Conservation (phyloP, 1,139 yeast genomes). For the Pichia sp. region DNA sequence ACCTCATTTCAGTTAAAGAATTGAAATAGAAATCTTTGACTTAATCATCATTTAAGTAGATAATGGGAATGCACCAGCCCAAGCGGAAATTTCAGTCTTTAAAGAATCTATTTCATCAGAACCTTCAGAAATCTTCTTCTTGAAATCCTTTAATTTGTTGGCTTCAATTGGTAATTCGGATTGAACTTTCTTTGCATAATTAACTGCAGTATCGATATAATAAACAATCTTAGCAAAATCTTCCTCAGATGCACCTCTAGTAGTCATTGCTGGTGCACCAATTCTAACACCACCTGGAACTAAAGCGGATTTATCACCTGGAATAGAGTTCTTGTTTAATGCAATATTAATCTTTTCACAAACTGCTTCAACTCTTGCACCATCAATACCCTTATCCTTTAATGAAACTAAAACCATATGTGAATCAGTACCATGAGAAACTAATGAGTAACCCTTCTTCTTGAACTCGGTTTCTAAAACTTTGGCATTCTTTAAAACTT, state of each 20-base stretch:
- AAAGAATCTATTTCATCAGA: constrained; percentile 59
- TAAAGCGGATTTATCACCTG: constrained; percentile 96
- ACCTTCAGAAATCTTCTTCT: constrained; percentile 66
- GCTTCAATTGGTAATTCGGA: constrained; percentile 73
- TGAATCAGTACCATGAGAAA: constrained; percentile 92
- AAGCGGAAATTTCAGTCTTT: constrained; percentile 73
- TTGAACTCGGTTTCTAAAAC: constrained; percentile 70
- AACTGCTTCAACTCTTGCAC: constrained; percentile 94
- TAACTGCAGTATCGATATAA: constrained; percentile 79
- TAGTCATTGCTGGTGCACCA: constrained; percentile 98
- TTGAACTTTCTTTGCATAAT: constrained; percentile 73
- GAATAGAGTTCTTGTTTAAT: constrained; percentile 92
- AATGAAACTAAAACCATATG: constrained; percentile 90
- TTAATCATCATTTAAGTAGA: constrained; percentile 44
- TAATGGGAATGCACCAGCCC: constrained; percentile 95
- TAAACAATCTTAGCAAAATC: constrained; percentile 79
- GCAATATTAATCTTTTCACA: constrained; percentile 95
- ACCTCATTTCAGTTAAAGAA: too few relatives aligned
- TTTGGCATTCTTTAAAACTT: constrained; percentile 86
- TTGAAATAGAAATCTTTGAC: neutral
- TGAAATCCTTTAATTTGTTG: constrained; percentile 91
- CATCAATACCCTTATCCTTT: constrained; percentile 87
- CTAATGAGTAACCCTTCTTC: constrained; percentile 69
- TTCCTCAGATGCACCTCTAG: constrained; percentile 86
- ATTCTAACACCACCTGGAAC: constrained; percentile 98